A percentile compares a stretch with the other conserved stretches of the same genome.
These are phyloP conservation scores for Neofusicoccum laricinum DNA, from an alignment of 2,329 filamentous ascomycete species.

Conservation along the genomic window DNA sequence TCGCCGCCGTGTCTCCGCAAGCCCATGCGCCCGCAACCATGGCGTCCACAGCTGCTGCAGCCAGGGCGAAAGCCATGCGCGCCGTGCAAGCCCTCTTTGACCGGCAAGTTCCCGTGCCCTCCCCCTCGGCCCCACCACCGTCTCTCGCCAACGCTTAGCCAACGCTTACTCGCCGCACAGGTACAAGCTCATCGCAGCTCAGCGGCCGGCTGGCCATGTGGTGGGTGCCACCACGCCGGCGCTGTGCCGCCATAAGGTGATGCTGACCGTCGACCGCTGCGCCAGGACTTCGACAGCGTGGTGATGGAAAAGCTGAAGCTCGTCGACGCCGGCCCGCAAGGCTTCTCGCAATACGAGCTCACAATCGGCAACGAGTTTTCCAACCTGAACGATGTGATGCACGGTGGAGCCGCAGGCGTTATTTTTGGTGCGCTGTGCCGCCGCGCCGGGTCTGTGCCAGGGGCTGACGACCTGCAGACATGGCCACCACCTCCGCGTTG, in stretches of 20 bases:
- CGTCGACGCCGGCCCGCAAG: slow-evolving; percentile 35
- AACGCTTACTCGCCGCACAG: slow-evolving; percentile 16
- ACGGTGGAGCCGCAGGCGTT: slow-evolving; percentile 38
- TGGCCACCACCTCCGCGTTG: slow-evolving; percentile 48
- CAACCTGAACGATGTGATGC: slow-evolving; percentile 43
- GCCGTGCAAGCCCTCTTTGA: slow-evolving; percentile 38
- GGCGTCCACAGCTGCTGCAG: slow-evolving; percentile 23
- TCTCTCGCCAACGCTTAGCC: slow-evolving; percentile 1
- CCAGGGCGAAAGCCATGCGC: slow-evolving; percentile 32
- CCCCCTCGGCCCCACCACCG: background rate
- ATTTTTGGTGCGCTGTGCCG: slow-evolving; percentile 29
- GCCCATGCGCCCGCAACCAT: slow-evolving; percentile 19
- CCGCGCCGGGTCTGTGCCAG: background rate
- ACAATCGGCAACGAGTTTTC: slow-evolving; percentile 34
- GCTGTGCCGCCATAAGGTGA: background rate
- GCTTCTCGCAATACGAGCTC: slow-evolving; percentile 34
- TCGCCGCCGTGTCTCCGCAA: background rate
- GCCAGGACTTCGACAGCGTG: slow-evolving; percentile 36
- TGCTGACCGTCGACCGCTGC: background rate
- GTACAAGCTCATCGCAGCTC: slow-evolving; percentile 32
- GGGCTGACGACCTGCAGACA: slow-evolving; percentile 23
- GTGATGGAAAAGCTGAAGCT: slow-evolving; percentile 38
- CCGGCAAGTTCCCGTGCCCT: slow-evolving; percentile 15
- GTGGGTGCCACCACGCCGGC: slow-evolving; percentile 22
- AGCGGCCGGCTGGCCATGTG: slow-evolving; percentile 30